Evolutionary conservation across 2,329 filamentous ascomycete genomes (phyloP).

Genomic region (Ophiostoma ips): DNA sequence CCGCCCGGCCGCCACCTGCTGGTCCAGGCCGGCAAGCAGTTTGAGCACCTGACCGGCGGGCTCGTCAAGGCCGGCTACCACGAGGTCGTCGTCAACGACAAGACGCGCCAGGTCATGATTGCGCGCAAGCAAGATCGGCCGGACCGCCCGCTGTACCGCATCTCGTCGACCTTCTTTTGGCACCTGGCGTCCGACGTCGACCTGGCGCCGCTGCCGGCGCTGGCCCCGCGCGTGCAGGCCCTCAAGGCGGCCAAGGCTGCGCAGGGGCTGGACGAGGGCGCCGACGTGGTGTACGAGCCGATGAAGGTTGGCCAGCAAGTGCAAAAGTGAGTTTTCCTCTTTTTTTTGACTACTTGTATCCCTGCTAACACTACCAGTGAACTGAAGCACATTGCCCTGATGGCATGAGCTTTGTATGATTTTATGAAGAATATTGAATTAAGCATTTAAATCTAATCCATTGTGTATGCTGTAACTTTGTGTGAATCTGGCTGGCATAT

Average conservation of each 20-base stretch:
- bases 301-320: constrained; percentile 49
- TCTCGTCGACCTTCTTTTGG: constrained; percentile 49
- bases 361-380: constrained; percentile 22
- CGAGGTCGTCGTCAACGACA: constrained; percentile 44
- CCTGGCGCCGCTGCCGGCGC: constrained; percentile 34
- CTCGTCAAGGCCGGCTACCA: constrained; percentile 49
- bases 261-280: constrained; percentile 39
- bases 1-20: constrained; percentile 43
- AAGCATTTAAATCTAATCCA: too few relatives aligned
- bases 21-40: constrained; percentile 49
- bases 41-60: constrained; percentile 47
- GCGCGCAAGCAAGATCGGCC: constrained; percentile 28
- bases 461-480: not conserved
- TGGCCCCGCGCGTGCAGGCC: constrained; percentile 29
- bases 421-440: not conserved
- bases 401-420: constrained; percentile 22
- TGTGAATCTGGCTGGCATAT: not conserved
- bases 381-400: constrained; percentile 38
- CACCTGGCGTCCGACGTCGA: constrained; percentile 44
- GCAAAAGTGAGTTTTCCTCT: constrained; percentile 30
- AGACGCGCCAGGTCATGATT: constrained; percentile 34
- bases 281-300: constrained; percentile 30
- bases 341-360: not conserved
- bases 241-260: constrained; percentile 33
- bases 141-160: constrained; percentile 38